Conservation (phyloP, 768 basidiomycete species). For the Suillus sp. region DNA sequence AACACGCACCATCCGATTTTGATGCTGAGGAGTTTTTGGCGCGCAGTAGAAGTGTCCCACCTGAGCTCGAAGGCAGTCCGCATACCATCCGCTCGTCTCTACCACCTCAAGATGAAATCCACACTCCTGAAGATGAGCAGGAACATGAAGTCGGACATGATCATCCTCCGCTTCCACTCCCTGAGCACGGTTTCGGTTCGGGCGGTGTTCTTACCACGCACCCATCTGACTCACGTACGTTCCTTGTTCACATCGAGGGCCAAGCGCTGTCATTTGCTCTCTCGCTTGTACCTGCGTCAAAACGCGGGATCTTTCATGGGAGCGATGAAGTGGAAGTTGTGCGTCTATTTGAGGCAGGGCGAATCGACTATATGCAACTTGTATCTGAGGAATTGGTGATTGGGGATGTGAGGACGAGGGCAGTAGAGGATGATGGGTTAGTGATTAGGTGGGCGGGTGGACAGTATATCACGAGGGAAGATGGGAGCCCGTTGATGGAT, state of each 20-base stretch:
- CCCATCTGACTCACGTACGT: slow-evolving; percentile 59
- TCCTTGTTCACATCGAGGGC: slow-evolving; percentile 65
- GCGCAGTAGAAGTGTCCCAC: slow-evolving; percentile 61
- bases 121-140: slow-evolving; percentile 33
- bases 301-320: slow-evolving; percentile 30
- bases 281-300: slow-evolving; percentile 51
- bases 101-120: slow-evolving; percentile 20
- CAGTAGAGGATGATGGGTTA: slow-evolving; percentile 64
- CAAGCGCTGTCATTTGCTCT: slow-evolving; percentile 70
- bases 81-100: slow-evolving; percentile 25
- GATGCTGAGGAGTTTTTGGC: slow-evolving; percentile 34
- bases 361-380: slow-evolving; percentile 66
- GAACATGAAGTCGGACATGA: slow-evolving; percentile 24
- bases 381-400: slow-evolving; percentile 52
- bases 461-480: slow-evolving; percentile 78
- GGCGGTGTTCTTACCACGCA: slow-evolving; percentile 62
- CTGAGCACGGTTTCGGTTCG: slow-evolving; percentile 40
- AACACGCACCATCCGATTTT: slow-evolving; percentile 10
- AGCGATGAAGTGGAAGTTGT: slow-evolving; percentile 56
- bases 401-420: slow-evolving; percentile 17
- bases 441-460: slow-evolving; percentile 74
- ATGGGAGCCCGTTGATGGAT: slow-evolving; percentile 74
- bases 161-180: slow-evolving; percentile 6
- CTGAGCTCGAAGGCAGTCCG: slow-evolving; percentile 49
- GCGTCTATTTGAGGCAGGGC: slow-evolving; percentile 56